Evolutionary conservation across 2,329 filamentous ascomycete species (phyloP), one percentile per base, ranked within the genome.

Genomic region (Pseudogymnoascus sp.): DNA sequence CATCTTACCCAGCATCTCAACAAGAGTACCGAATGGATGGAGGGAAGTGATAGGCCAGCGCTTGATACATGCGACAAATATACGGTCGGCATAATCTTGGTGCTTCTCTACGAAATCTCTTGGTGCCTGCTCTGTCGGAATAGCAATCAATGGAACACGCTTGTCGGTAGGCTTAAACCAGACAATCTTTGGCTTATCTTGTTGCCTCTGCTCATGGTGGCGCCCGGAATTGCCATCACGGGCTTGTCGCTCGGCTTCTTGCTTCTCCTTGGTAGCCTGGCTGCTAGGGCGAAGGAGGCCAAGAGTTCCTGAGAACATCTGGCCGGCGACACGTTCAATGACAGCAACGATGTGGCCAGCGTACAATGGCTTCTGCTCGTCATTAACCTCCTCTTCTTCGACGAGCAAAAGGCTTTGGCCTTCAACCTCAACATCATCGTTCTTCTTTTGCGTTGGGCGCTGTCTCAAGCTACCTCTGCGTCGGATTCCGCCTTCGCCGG

Each of bases 81-180:
- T 99, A 72, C 92, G 90, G 78, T 96, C 96, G 64, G 93, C 92
- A 72, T 98, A 99, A 31, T 97, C 92, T 76, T 96, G 92, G 76
- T 99, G 95, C 77, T 95, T 96, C 80, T 99, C 95, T 28, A 99
- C 95, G 72, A 99, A 99, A 78, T 98, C 95, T 37, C 92, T 89
- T 19, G 95, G 95, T 7, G 95, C 95, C 78, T 99, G 95, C 77
- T 99, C 95, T 2, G 95, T 99, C 1, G 95, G 95, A 68, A 99
- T 99, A 63, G 95, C 95, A 76, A 99, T 99, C 69, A 99, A 82
- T 61, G 95, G 95, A 60, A 99, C 95, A 74, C 95, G 92, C 85
- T 99, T 98, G 79, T 99, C 95, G 1, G 95, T 99, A 65, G 95
- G 95, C 82, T 99, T 99, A 81, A 99, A 99, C 95, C 95, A 99